Base-by-base conservation (phyloP, 345 rosid species). In the Combretum micranthum region DNA sequence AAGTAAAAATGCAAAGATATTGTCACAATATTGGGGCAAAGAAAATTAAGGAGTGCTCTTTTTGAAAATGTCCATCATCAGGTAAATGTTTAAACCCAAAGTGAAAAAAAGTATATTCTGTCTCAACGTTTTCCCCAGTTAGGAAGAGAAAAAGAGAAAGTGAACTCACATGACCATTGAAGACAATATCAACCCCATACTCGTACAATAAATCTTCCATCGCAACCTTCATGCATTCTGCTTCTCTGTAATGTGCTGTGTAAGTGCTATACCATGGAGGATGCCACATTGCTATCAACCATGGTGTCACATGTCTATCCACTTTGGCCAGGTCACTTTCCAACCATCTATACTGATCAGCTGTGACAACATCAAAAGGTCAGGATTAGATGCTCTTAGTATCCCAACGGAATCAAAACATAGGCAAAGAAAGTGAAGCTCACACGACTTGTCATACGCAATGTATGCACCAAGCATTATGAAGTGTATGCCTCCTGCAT, bases 401-500 rank as follows among this genome's bases (percentile, higher is more conserved):
- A 25, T 43, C 19, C 19, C 42, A 44, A 52, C 45, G 15, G 13
- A 21, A 14, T 13, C 11, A 62, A 47, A 18, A 44, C 20, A 42
- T 47, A 45, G 62, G 39, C 39, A 62, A 3, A 46, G 54, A 50
- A 42, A 52, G 52, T 32, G 39, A 50, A 42, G 37, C 49, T 64
- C 76, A 84, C 96, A 75, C 65, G 90, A 75, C 67, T 76, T 75
- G 19, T 86, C 62, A 64, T 75, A 92, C 39, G 75, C 52, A 43
- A 74, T 71, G 66, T 86, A 92, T 58, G 89, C 87, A 53, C 94
- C 83, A 2, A 93, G 88, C 91, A 93, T 85, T 45, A 93, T 39
- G 59, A 92, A 88, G 59, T 92, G 99, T 53, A 92, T 80, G 52
- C 98, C 98, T 0, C 98, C 98, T 12, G 98, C 87, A 67, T 88